Base-by-base conservation (phyloP, 495 filamentous ascomycete genomes). In the Beverwykella pulmonaria region DNA sequence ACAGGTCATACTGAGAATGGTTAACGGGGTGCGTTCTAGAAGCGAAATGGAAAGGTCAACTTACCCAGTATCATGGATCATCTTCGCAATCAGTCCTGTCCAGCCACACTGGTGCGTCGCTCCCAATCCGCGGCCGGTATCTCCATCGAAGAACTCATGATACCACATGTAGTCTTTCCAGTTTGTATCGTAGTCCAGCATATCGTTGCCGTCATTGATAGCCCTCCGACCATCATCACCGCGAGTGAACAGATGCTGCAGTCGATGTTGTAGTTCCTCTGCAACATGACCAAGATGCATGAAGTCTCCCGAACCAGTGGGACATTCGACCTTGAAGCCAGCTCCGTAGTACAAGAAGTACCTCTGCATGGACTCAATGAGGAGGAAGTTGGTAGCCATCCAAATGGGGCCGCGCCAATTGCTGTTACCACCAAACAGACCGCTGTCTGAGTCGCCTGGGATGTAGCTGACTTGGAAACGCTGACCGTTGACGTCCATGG, bases 271-370 rank as follows among this genome's bases (percentile, higher is more conserved):
- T 41, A 98, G 85, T 74, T 97, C 94, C 72, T 98, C 93, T 1
- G 93, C 92, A n/a, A 97, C 90, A 70, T 96, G 91, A 8, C 93
- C 93, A 7, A 98, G 82, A 74, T 98, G 93, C 94, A 98, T 97
- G 70, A 87, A 89, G 54, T 96, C 92, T 12, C 93, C 93, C 20
- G 93, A 97, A 26, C 93, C 92, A 2, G 91, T 93, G 1, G 94
- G 93, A 69, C 93, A 98, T 72, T 98, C 93, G 14, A 98, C 87
- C 77, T 97, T 80, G 68, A 97, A 84, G 1, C 84, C 83, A 65
- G 91, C 89, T 34, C 93, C 93, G 73, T 97, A 97, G 83, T 93
- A 98, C 79, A 97, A 89, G 80, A 91, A 93, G 80, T 96, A 97
- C 32, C 93, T 86, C 59, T 93, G 88, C 4, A 97, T 82, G 1